Base-by-base conservation (phyloP, 345 rosid genomes). In the Erodium maritimum region DNA sequence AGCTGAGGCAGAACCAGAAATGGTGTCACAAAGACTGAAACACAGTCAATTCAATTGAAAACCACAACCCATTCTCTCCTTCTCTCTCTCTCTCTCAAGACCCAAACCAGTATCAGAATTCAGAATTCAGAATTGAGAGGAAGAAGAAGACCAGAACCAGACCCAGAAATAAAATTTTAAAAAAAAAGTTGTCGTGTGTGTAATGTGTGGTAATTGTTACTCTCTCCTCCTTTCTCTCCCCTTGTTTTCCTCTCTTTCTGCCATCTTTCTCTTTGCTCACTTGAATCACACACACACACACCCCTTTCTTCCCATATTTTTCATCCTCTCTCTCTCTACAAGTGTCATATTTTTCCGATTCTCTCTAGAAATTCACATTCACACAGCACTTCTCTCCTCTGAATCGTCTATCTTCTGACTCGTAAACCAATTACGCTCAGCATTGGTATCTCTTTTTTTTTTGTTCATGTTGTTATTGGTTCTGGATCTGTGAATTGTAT, bases 221-320 rank as follows among this genome's bases (percentile, higher is more conserved):
- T 29, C 37, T 29, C 37, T 29, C 37, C 37, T 18, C 37, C 37
- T 57, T 69, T 69, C 13, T 73, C 75, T 71, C 77, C 54, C 79
- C 81, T 69, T 46, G 33, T 59, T 55, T 71, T 8, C 18, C 77
- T 76, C 73, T 23, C 23, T 54, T 59, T 61, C 48, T 73, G 78
- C 80, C 79, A 69, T 69, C 64, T 48, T 29, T 29, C 37, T 29
- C 37, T 29, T 29, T 29, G 37, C 37, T 29, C 37, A 29, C 37
- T 29, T 21, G 33, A 60, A 60, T n/a, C n/a, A n/a, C n/a, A n/a
- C 5, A 29, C 37, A 29, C 5, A 5, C 37, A 29, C 37, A 52
- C 58, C n/a, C 19, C 21, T 34, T 60, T 58, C 19, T 57, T 65
- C 69, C 24, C 25, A 34, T 29, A n/a, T 37, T 51, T 34, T 29